Evolutionary conservation across 73 alveolate species (phyloP), one percentile per base, ranked within the genome.

Genomic region (Paramecium primaurelia): DNA sequence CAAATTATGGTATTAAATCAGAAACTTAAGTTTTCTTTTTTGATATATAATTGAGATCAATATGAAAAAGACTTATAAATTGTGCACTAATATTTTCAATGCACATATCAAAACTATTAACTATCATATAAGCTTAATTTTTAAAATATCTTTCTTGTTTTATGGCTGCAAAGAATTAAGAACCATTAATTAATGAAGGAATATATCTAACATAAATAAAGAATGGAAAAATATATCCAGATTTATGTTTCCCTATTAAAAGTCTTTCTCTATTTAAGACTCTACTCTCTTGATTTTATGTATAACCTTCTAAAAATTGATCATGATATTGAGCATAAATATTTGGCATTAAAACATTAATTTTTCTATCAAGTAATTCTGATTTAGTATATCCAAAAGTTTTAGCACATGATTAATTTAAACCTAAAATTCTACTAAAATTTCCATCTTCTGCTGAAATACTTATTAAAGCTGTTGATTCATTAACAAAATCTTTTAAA

Each of bases 391-490:
- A 87, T 0, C 93, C 93, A 87, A 59, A 87, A 4, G 34, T 64
- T 59, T 64, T 87, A 10, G 93, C 87, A 20, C 86, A 34, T 47
- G 47, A 11, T 42, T 34, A 32, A 32, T 36, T 60, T 4, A 60
- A 87, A 2, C 71, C 51, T 4, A 25, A 37, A 7, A 38, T 87
- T 64, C 71, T 87, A 8, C 86, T 25, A 16, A 58, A 34, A 36
- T 32, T 59, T 11, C 64, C 93, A 87, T 87, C 93, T 64, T 87
- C 93, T 3, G 93, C 93, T 30, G 93, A 87, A 25, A 87, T 77
- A 32, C 88, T 64, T 14, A 87, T 87, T 37, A 87, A 22, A 22
- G 88, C 93, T 18, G 93, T 87, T 2, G 93, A 87, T 87, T 87
- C 93, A 60, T 87, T 87, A 34, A 44, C 44, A 22, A 87, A 87